Base-by-base conservation (phyloP, 768 basidiomycete species). In the Pleurotus eryngii region DNA sequence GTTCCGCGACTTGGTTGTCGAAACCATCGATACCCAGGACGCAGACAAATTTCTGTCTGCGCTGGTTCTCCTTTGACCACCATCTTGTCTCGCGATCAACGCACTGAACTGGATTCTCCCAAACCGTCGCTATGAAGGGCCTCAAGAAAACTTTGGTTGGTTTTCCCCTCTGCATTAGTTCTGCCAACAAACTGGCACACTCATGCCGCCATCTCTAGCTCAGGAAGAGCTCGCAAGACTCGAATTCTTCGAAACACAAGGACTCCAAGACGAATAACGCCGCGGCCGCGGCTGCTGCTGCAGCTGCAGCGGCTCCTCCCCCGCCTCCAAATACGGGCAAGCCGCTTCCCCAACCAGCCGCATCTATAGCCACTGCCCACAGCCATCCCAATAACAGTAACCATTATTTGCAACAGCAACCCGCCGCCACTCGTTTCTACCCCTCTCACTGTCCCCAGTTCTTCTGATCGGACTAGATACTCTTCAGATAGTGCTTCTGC, bases 91-190 rank as follows among this genome's bases (percentile, higher is more conserved):
- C 26, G 39, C 38, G 20, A 42, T 54, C 39, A 35, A 9, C 38
- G 3, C 51, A 18, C 14, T 35, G 27, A 51, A 49, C 15, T 12
- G 12, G 9, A 35, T 35, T 35, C 30, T 35, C 30, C 27, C 7
- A 22, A n/a, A 63, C 60, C 55, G 57, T 65, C 58, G 63, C 67
- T 57, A 92, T 93, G 91, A 93, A 92, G 77, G 86, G 85, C 62
- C 78, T 93, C 70, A 90, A 88, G 80, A 92, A 90, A 76, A 88
- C 86, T 61, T 74, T 92, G 65, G 90, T 90, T 67, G 65, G 79
- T 71, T 59, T 63, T 58, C 56, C 61, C 27, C 65, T 51, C 58
- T 39, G 65, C 61, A 61, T 63, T 47, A 65, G 57, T 58, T 35
- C 50, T 51, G 38, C 7, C 51, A 22, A 50, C 42, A 24, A 49